These are phyloP conservation scores for Nadsonia fulvescens DNA, from an alignment of 805 yeast genomes.

Conservation along the genomic window DNA sequence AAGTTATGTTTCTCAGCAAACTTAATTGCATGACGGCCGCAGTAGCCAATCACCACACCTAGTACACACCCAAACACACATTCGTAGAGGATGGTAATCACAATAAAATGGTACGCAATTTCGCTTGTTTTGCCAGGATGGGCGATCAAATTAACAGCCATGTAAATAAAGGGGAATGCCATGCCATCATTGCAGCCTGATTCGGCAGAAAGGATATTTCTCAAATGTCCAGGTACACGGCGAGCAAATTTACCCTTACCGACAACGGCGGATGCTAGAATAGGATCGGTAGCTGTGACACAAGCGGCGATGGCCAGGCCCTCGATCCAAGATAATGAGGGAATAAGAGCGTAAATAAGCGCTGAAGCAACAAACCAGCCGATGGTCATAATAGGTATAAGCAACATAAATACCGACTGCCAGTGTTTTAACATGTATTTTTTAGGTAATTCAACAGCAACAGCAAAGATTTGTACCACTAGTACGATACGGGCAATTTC, in stretches of 20 bases:
- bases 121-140: slow-evolving; percentile 46
- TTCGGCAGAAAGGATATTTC: slow-evolving; percentile 69
- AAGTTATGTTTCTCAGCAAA: slow-evolving; percentile 51
- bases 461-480: slow-evolving; percentile 82
- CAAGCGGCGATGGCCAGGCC: slow-evolving; percentile 69
- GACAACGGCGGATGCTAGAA: slow-evolving; percentile 85
- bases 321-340: slow-evolving; percentile 51
- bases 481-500: slow-evolving; percentile 71
- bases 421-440: slow-evolving; percentile 77
- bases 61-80: slow-evolving; percentile 63
- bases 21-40: slow-evolving; percentile 50
- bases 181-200: slow-evolving; percentile 89
- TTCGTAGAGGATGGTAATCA: slow-evolving; percentile 61
- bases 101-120: slow-evolving; percentile 66
- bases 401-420: slow-evolving; percentile 52
- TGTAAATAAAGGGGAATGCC: slow-evolving; percentile 77
- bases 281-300: slow-evolving; percentile 91
- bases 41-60: slow-evolving; percentile 56
- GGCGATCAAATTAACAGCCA: slow-evolving; percentile 51
- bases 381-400: slow-evolving; percentile 74
- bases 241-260: slow-evolving; percentile 86
- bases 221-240: slow-evolving; percentile 82
- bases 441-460: slow-evolving; percentile 82
- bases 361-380: slow-evolving; percentile 79
- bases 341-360: slow-evolving; percentile 62